phyloP scores from a whole-genome alignment of 2,329 filamentous ascomycete genomes.

The Alternaria viburni region DNA sequence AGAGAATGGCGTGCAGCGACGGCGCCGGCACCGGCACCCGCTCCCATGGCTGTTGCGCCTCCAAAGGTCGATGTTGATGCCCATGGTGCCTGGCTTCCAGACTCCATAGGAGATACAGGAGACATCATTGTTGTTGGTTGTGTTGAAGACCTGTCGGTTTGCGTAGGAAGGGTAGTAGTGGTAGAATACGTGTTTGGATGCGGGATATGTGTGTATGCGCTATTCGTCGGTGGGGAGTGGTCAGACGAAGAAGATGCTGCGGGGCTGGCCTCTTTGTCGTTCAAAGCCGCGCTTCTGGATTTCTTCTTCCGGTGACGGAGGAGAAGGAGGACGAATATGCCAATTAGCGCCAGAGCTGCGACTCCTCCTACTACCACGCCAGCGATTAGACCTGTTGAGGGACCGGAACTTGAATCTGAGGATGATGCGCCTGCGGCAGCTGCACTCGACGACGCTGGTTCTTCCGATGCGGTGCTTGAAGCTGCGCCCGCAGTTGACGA shows the following conservation, averaged over 20 bases:
- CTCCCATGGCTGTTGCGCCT: neutral
- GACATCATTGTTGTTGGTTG: neutral
- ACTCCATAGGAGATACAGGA: neutral
- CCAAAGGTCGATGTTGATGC: neutral
- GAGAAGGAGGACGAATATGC: constrained; percentile 18
- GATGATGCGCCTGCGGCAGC: neutral
- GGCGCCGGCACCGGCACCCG: neutral
- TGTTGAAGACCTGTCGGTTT: neutral
- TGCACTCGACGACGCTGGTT: neutral
- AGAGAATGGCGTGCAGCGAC: neutral
- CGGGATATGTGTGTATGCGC: neutral
- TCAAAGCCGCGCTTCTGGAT: neutral
- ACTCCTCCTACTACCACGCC: constrained; percentile 16
- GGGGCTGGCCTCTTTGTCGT: constrained; percentile 2
- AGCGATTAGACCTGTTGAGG: constrained; percentile 15
- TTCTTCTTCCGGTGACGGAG: constrained; percentile 14
- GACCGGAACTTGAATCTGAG: neutral
- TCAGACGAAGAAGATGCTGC: neutral
- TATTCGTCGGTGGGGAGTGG: neutral
- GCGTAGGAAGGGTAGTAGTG: neutral
- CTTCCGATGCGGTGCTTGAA: neutral
- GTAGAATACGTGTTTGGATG: neutral
- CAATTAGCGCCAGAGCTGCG: constrained; percentile 14
- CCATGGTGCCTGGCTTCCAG: constrained; percentile 1
- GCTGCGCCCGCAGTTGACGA: neutral